phyloP scores from a whole-genome alignment of 2,329 filamentous ascomycete genomes.

The Venturia asperata region DNA sequence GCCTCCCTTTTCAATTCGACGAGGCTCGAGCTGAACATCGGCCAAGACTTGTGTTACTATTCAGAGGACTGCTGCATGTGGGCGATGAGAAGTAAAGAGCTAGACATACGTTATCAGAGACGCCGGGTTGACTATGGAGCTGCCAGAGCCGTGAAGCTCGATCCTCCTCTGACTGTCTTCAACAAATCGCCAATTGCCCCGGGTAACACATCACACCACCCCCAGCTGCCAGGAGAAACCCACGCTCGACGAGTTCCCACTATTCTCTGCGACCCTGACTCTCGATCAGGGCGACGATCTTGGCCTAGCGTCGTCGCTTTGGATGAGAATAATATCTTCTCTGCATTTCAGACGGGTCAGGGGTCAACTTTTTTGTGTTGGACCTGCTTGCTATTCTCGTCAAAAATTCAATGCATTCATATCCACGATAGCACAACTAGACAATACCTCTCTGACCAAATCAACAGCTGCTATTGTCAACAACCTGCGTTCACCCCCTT shows the following conservation, averaged over 20 bases:
- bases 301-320: not conserved
- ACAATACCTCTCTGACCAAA: not conserved
- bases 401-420: not conserved
- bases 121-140: not conserved
- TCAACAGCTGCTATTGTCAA: not conserved
- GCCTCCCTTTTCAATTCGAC: not conserved
- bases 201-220: not conserved
- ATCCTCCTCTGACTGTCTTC: not conserved
- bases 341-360: constrained; percentile 10
- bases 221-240: not conserved
- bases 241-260: not conserved
- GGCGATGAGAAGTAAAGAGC: not conserved
- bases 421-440: not conserved
- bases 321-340: not conserved
- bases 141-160: not conserved
- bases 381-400: not conserved
- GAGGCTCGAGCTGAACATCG: not conserved
- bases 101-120: not conserved
- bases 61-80: not conserved
- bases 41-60: not conserved
- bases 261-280: not conserved
- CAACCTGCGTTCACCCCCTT: not conserved
- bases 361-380: not conserved
- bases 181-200: not conserved
- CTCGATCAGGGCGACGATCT: not conserved